Evolutionary conservation across 768 basidiomycete genomes (phyloP).

Genomic region (Trametes cingulata): DNA sequence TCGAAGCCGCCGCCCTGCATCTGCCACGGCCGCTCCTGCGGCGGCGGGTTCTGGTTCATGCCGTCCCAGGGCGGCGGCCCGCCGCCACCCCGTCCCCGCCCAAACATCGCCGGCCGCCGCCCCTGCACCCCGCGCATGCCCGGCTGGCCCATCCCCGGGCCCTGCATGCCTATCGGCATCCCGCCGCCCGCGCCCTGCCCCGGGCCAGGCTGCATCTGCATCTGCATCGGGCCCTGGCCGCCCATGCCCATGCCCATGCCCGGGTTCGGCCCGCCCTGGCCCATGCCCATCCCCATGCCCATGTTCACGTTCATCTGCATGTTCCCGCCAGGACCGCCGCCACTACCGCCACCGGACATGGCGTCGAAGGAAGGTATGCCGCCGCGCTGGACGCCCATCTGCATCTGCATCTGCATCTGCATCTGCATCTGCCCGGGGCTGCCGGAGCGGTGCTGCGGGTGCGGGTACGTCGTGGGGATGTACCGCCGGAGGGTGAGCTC

Average conservation of each 20-base stretch:
- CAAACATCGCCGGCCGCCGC: conserved; percentile 62
- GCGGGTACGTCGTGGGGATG: conserved; percentile 17
- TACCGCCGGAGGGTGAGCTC: conserved; percentile 29
- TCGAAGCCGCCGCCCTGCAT: conserved; percentile 16
- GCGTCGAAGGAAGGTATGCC: conserved; percentile 21
- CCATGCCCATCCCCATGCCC: conserved; percentile 9
- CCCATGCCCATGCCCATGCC: conserved; percentile 24
- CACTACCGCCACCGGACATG: conserved; percentile 10
- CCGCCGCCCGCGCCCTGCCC: conserved; percentile 17
- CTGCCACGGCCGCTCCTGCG: conserved; percentile 48
- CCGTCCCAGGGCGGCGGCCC: conserved; percentile 35
- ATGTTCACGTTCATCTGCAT: neutral
- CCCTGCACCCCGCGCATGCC: conserved; percentile 46
- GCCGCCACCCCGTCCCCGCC: conserved; percentile 37
- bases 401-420: neutral
- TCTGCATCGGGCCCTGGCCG: conserved; percentile 18
- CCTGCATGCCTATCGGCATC: conserved; percentile 9
- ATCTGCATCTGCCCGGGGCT: conserved; percentile 8
- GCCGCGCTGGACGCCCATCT: conserved; percentile 25
- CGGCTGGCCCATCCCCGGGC: conserved; percentile 19
- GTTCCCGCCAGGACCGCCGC: too few species aligned
- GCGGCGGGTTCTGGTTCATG: conserved; percentile 35
- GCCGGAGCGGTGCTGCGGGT: conserved; percentile 6
- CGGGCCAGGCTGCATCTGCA: neutral
- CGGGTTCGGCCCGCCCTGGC: neutral